Evolutionary conservation across 2,329 filamentous ascomycete genomes (phyloP).

Genomic region (Paracoccidioides brasiliensis): DNA sequence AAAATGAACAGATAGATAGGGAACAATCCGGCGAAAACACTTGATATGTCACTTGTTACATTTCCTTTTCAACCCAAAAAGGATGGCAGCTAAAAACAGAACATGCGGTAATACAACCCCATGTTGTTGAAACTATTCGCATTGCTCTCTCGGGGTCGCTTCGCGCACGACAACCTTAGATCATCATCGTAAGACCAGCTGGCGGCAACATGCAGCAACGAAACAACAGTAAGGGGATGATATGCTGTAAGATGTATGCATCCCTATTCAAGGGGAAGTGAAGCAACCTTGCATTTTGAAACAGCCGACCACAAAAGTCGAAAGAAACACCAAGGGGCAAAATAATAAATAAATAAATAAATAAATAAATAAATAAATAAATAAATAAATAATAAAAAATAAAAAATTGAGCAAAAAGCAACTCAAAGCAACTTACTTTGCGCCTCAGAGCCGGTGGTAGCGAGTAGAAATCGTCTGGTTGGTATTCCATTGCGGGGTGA

Average conservation of each 20-base stretch:
- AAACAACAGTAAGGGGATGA: neutral
- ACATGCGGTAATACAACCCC: neutral
- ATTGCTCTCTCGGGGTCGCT: neutral
- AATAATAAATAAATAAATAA: neutral
- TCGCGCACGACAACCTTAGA: neutral
- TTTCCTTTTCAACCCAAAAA: no score
- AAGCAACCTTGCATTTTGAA: constrained; percentile 1
- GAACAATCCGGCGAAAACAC: no score
- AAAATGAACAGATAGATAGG: no score
- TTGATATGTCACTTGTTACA: no score
- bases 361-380: neutral
- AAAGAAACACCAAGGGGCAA: constrained; percentile 4
- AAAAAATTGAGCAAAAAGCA: neutral
- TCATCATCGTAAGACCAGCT: neutral
- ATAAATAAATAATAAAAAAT: no score
- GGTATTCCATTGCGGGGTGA: neutral
- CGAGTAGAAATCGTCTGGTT: constrained; percentile 35
- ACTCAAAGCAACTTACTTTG: constrained; percentile 37
- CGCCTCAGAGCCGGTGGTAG: constrained; percentile 43
- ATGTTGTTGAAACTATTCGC: neutral
- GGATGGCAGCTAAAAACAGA: neutral
- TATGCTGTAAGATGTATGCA: neutral
- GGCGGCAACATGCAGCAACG: neutral
- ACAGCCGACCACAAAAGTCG: neutral
- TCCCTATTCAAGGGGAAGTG: no score